A percentile compares a stretch with the other conserved stretches of the same genome.
These are phyloP conservation scores for Alternaria gaisen DNA, from an alignment of 2,329 filamentous ascomycete species.

Conservation along the genomic window DNA sequence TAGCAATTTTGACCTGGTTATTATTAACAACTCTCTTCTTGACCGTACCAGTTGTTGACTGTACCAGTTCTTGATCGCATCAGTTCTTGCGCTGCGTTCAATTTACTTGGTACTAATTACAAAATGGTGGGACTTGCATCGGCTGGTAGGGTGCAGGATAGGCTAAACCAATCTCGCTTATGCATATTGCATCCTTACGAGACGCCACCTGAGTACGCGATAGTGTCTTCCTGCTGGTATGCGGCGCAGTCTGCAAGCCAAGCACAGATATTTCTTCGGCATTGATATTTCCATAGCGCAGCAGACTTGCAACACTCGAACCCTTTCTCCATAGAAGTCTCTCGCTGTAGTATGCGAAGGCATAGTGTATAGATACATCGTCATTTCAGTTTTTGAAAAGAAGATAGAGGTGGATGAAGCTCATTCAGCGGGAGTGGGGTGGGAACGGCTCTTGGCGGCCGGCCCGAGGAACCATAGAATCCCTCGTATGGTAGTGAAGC, in stretches of 20 bases:
- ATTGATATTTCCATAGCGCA: not conserved
- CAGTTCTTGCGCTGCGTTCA: not conserved
- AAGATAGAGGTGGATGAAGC: not conserved
- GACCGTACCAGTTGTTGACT: not conserved
- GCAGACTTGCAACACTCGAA: not conserved
- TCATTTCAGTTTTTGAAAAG: not conserved
- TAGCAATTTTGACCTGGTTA: not conserved
- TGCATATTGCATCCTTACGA: not conserved
- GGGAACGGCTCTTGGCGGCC: not conserved
- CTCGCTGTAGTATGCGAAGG: not conserved
- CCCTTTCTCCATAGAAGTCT: not conserved
- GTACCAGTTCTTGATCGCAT: no score
- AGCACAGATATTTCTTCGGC: not conserved
- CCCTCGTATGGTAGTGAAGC: not conserved
- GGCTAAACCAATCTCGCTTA: not conserved
- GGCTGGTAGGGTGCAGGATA: not conserved
- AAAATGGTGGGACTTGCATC: not conserved
- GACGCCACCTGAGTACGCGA: not conserved
- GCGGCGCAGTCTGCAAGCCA: not conserved
- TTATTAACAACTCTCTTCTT: not conserved
- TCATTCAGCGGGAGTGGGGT: not conserved
- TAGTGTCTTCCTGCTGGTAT: not conserved
- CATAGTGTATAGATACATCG: not conserved
- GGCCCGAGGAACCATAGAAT: not conserved
- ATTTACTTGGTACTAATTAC: not conserved